A percentile compares a stretch with the other conserved stretches of the same genome.
Evolutionary conservation across 306 rosid species (phyloP).

Genomic region (Coriaria nepalensis): DNA sequence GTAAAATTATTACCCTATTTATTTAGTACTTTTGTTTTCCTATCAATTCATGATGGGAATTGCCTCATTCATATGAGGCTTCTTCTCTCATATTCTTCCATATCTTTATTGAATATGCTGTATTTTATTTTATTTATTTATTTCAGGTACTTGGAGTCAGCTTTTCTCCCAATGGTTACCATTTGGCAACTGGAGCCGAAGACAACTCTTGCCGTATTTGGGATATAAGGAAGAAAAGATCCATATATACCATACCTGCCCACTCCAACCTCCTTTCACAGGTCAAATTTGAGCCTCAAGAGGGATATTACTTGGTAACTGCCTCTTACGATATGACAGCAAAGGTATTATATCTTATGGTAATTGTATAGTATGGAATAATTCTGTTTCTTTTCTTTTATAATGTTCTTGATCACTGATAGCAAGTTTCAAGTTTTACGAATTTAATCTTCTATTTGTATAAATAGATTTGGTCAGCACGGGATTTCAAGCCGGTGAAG

Average conservation of each 20-base stretch:
- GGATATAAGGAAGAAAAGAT: slow-evolving; percentile 90
- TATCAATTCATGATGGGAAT: neutral
- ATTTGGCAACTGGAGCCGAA: slow-evolving; percentile 85
- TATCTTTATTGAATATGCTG: neutral
- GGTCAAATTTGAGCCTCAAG: slow-evolving; percentile 89
- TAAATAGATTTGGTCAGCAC: slow-evolving; percentile 79
- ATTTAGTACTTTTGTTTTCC: neutral
- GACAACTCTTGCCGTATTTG: slow-evolving; percentile 87
- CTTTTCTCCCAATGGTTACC: slow-evolving; percentile 82
- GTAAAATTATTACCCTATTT: slow-evolving; percentile 27
- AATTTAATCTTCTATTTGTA: slow-evolving; percentile 15
- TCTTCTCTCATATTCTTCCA: no score
- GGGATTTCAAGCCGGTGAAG: slow-evolving; percentile 87
- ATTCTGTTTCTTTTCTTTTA: no score
- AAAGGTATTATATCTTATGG: slow-evolving; percentile 38
- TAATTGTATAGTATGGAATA: neutral
- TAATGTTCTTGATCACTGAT: neutral
- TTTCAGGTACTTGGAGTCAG: slow-evolving; percentile 70
- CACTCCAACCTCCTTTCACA: slow-evolving; percentile 84
- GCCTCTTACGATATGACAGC: slow-evolving; percentile 91
- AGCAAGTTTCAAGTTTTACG: slow-evolving; percentile 7
- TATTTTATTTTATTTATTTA: neutral
- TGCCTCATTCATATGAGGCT: no score
- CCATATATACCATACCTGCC: slow-evolving; percentile 77
- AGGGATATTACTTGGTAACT: slow-evolving; percentile 89